Base-by-base conservation (phyloP, 2,329 filamentous ascomycete species). In the Tolypocladium tundrense region DNA sequence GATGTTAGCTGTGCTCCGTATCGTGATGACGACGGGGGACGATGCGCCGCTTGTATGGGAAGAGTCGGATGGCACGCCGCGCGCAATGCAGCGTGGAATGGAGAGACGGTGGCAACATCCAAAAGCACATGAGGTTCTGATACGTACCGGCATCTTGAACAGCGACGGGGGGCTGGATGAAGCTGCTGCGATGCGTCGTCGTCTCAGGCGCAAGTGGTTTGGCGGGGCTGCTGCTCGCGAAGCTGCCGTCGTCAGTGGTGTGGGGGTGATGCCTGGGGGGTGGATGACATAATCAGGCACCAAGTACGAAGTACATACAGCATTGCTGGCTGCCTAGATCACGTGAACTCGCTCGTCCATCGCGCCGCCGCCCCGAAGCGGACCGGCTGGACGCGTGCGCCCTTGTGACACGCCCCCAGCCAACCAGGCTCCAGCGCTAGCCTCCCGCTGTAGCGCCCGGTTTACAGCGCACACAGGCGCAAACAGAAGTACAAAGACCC, bases 91-190 rank as follows among this genome's bases (percentile, higher is more conserved):
- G 31, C 27, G 5, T n/a, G 5, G 16, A 3, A 6, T n/a, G 9
- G 31, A n/a, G 48, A 9, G 16, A 16, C 1, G 8, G 13, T 14
- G 27, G 9, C 10, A 19, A 3, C 5, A 7, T 14, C 11, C 35
- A 41, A 3, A 37, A 24, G 24, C n/a, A 19, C 2, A 4, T 11
- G 42, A 19, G 11, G 21, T 4, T 5, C 19, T 11, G 10, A 35
- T 21, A 70, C 76, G 54, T 75, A 79, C 77, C 69, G 76, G 76
- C 77, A 79, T 79, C 64, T 72, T 77, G 73, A 67, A 66, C 59
- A 69, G 63, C 61, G 63, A 55, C 60, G 52, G 62, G 60, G 43
- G 60, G 59, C 59, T 27, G 59, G 59, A 58, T 62, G 59, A 67
- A 64, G 63, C 61, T 66, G 62, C 33, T 45, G 13, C 37, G n/a